Conservation (phyloP, 306 rosid genomes). For the Glycyrrhiza uralensis region DNA sequence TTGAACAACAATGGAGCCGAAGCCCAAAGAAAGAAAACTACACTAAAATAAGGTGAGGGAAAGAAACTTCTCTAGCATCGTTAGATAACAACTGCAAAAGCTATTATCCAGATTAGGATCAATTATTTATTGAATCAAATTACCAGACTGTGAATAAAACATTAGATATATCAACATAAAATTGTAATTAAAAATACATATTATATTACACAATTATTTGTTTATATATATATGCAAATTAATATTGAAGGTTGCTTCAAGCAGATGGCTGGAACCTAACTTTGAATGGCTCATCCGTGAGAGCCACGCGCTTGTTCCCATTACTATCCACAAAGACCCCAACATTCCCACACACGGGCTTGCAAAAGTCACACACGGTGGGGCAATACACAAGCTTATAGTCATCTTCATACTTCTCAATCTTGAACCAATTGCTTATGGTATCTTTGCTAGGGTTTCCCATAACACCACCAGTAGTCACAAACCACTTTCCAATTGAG, state of each 20-base stretch:
- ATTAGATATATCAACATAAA: neutral
- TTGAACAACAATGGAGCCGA: too few relatives aligned
- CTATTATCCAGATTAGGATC: neutral
- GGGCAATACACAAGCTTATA: slow-evolving; percentile 66
- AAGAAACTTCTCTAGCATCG: too few relatives aligned
- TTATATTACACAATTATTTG: neutral
- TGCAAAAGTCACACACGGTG: slow-evolving; percentile 48
- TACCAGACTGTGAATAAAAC: neutral
- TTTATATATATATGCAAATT: neutral
- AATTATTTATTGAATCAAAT: neutral
- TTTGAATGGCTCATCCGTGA: slow-evolving; percentile 30
- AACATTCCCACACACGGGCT: slow-evolving; percentile 46
- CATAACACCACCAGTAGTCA: slow-evolving; percentile 43
- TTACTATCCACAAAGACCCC: slow-evolving; percentile 32
- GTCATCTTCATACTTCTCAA: slow-evolving; percentile 47
- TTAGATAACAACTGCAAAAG: too few relatives aligned
- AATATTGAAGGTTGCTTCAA: neutral
- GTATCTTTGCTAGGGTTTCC: slow-evolving; percentile 53
- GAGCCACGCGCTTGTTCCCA: slow-evolving; percentile 29
- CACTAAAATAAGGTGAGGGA: too few relatives aligned
- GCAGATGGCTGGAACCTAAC: slow-evolving; percentile 33
- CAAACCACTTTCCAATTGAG: slow-evolving; percentile 35
- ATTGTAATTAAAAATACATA: neutral
- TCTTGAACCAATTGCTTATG: slow-evolving; percentile 55
- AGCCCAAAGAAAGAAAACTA: too few relatives aligned